phyloP scores from a whole-genome alignment of 2,329 filamentous ascomycete species.

The Aspergillus vadensis region DNA sequence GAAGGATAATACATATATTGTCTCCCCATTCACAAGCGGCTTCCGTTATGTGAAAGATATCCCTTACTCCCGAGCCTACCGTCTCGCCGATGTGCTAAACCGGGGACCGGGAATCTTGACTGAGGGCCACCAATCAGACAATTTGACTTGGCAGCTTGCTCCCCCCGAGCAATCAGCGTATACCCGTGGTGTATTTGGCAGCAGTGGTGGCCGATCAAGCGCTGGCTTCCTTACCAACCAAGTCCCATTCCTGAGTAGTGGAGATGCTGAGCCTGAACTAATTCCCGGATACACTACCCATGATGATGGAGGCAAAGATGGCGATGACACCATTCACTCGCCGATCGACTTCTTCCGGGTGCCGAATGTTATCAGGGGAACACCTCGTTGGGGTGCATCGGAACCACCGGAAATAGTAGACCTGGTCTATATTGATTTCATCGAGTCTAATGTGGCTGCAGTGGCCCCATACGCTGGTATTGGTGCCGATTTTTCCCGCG shows the following conservation, averaged over 20 bases:
- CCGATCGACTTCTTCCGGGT: constrained; percentile 72
- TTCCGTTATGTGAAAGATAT: constrained; percentile 79
- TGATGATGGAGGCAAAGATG: constrained; percentile 79
- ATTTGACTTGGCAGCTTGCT: constrained; percentile 36
- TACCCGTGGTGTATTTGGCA: constrained; percentile 15
- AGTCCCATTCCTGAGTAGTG: constrained; percentile 25
- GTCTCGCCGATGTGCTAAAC: constrained; percentile 64
- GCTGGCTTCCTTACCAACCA: constrained; percentile 27
- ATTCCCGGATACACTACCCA: constrained; percentile 81
- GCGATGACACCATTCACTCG: constrained; percentile 85
- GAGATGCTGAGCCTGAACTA: constrained; percentile 42
- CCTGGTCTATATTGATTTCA: constrained; percentile 87
- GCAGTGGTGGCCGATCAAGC: not conserved
- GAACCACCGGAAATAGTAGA: constrained; percentile 72
- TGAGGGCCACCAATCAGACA: constrained; percentile 19
- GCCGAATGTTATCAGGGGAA: constrained; percentile 81
- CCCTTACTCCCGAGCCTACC: constrained; percentile 72
- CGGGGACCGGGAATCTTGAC: constrained; percentile 55
- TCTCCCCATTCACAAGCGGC: constrained; percentile 83
- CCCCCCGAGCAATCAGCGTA: constrained; percentile 49
- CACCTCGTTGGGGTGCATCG: constrained; percentile 47
- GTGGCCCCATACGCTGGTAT: constrained; percentile 67
- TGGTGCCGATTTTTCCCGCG: constrained; percentile 49
- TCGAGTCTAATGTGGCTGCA: constrained; percentile 76
- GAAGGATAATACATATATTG: constrained; percentile 77